Evolutionary conservation across 768 basidiomycete species (phyloP).

Genomic region (Termitomyces titanicus): DNA sequence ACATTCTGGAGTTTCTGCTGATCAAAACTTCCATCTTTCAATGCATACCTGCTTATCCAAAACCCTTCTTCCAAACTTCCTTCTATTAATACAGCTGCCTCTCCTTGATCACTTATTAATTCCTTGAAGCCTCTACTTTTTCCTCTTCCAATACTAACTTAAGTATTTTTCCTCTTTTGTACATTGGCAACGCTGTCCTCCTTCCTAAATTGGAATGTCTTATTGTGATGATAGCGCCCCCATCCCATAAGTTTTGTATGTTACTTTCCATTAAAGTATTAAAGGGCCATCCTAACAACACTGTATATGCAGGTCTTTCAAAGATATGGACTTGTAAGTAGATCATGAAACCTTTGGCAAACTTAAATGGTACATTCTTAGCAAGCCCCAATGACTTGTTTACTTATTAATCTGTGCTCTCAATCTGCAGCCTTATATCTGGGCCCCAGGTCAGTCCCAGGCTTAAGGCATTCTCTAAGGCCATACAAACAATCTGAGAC

Average conservation of each 20-base stretch:
- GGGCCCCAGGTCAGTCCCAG: background rate
- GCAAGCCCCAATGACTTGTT: background rate
- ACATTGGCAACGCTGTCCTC: background rate
- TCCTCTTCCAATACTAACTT: too few species aligned
- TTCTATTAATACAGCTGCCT: too few species aligned
- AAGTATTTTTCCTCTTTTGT: background rate
- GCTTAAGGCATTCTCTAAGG: background rate
- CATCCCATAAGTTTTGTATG: too few species aligned
- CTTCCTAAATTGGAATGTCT: conserved; percentile 18
- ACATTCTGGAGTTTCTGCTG: too few species aligned
- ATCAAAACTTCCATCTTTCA: background rate
- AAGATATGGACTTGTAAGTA: too few species aligned
- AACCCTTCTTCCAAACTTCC: background rate
- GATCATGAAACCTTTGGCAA: conserved; percentile 10
- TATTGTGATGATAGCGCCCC: conserved; percentile 20
- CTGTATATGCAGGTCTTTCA: too few species aligned
- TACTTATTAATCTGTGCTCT: background rate
- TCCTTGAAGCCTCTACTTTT: background rate
- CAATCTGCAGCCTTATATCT: background rate
- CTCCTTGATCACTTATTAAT: too few species aligned
- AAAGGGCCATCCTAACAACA: conserved; percentile 5
- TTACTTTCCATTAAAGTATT: background rate
- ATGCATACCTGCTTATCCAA: too few species aligned
- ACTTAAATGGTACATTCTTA: too few species aligned
- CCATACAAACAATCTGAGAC: background rate